phyloP scores from a whole-genome alignment of 495 filamentous ascomycete genomes.

The Talaromyces wortmannii region DNA sequence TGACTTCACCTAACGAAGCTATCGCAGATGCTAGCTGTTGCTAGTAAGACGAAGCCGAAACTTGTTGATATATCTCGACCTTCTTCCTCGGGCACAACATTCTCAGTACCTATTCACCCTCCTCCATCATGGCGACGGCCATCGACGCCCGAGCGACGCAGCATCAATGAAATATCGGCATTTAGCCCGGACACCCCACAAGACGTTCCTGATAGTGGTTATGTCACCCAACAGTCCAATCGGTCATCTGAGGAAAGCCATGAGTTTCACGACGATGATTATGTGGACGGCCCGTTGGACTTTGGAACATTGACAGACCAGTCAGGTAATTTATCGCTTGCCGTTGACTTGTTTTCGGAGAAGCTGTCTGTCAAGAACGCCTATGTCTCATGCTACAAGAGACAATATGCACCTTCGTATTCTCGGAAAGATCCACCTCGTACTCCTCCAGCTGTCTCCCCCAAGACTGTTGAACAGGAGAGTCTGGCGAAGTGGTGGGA shows the following conservation, averaged over 20 bases:
- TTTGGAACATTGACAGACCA: not conserved
- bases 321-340: not conserved
- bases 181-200: conserved; percentile 40
- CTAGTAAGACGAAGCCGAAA: conserved; percentile 33
- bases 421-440: not conserved
- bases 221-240: conserved; percentile 22
- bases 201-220: conserved; percentile 33
- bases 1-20: conserved; percentile 3
- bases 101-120: conserved; percentile 15
- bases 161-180: conserved; percentile 32
- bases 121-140: conserved; percentile 14
- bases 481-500: conserved; percentile 31
- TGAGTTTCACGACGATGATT: conserved; percentile 23
- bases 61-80: conserved; percentile 38
- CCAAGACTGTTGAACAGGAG: conserved; percentile 22
- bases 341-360: not conserved
- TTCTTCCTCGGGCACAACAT: conserved; percentile 24
- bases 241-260: conserved; percentile 19
- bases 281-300: conserved; percentile 3
- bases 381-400: conserved; percentile 3
- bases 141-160: conserved; percentile 31
- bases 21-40: conserved; percentile 28
- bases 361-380: not conserved
- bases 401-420: not conserved
- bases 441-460: conserved; percentile 17